Conservation (phyloP, 1,284 basidiomycete species). For the Leccinum ambiguum region DNA sequence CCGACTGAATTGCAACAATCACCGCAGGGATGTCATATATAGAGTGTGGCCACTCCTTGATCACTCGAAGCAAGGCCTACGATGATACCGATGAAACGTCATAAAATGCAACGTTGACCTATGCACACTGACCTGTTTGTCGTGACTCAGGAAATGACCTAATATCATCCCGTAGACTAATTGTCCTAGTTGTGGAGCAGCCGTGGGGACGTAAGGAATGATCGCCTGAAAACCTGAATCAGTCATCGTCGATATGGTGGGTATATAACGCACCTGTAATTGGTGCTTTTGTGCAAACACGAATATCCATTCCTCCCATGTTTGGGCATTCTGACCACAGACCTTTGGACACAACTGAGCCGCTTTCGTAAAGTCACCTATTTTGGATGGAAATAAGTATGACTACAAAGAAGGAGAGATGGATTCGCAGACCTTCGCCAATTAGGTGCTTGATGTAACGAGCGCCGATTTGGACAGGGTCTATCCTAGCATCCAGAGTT, state of each 20-base stretch:
- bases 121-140: conserved; percentile 59
- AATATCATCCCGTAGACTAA: conserved; percentile 96
- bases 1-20: conserved; percentile 84
- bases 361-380: conserved; percentile 82
- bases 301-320: conserved; percentile 97
- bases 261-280: conserved; percentile 56
- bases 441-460: conserved; percentile 84
- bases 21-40: conserved; percentile 90
- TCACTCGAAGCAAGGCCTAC: conserved; percentile 74
- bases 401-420: conserved; percentile 1
- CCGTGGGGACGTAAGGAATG: conserved; percentile 87
- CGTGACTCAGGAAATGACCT: conserved; percentile 81
- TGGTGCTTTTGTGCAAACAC: conserved; percentile 84
- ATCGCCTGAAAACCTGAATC: conserved; percentile 54
- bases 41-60: conserved; percentile 87
- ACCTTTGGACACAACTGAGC: conserved; percentile 88
- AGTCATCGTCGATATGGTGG: background rate
- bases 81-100: conserved; percentile 8
- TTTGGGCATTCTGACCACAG: conserved; percentile 73
- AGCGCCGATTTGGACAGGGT: conserved; percentile 77
- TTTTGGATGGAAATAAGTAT: conserved; percentile 6
- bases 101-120: conserved; percentile 1
- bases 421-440: conserved; percentile 56
- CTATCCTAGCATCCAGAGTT: conserved; percentile 40
- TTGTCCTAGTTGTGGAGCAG: conserved; percentile 77